These are phyloP conservation scores for Alternaria sp. DNA, from an alignment of 2,329 filamentous ascomycete genomes.

Conservation along the genomic window DNA sequence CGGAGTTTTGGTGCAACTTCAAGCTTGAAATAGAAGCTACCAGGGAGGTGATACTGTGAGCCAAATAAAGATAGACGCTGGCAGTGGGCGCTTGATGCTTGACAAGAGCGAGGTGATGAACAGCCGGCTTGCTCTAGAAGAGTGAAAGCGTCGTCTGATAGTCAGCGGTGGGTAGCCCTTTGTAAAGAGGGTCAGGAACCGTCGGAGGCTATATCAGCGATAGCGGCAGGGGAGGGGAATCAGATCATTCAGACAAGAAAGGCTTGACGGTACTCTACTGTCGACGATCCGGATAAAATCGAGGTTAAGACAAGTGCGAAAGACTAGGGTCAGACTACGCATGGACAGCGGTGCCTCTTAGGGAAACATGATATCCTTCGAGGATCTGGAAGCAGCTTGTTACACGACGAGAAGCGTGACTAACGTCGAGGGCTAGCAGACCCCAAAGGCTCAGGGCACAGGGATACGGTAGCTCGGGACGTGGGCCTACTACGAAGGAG, in stretches of 20 bases:
- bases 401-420: slow-evolving; percentile 52
- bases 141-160: slow-evolving; percentile 35
- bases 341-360: slow-evolving; percentile 47
- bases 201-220: slow-evolving; percentile 50
- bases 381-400: slow-evolving; percentile 51
- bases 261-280: slow-evolving; percentile 51
- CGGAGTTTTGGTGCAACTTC: slow-evolving; percentile 45
- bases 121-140: slow-evolving; percentile 40
- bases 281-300: slow-evolving; percentile 53
- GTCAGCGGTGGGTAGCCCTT: slow-evolving; percentile 43
- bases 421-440: slow-evolving; percentile 48
- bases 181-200: slow-evolving; percentile 47
- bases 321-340: slow-evolving; percentile 47
- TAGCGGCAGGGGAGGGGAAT: slow-evolving; percentile 44
- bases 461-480: slow-evolving; percentile 54
- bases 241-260: slow-evolving; percentile 50
- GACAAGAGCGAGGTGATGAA: slow-evolving; percentile 33
- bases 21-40: slow-evolving; percentile 47
- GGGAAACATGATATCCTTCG: slow-evolving; percentile 50
- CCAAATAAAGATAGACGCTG: slow-evolving; percentile 43
- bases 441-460: slow-evolving; percentile 45
- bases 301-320: slow-evolving; percentile 48
- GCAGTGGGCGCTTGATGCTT: slow-evolving; percentile 27
- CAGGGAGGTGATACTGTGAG: slow-evolving; percentile 36
- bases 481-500: slow-evolving; percentile 46